Evolutionary conservation across 768 basidiomycete species (phyloP), one percentile per base, ranked within the genome.

Genomic region (Cubamyces lactineus): DNA sequence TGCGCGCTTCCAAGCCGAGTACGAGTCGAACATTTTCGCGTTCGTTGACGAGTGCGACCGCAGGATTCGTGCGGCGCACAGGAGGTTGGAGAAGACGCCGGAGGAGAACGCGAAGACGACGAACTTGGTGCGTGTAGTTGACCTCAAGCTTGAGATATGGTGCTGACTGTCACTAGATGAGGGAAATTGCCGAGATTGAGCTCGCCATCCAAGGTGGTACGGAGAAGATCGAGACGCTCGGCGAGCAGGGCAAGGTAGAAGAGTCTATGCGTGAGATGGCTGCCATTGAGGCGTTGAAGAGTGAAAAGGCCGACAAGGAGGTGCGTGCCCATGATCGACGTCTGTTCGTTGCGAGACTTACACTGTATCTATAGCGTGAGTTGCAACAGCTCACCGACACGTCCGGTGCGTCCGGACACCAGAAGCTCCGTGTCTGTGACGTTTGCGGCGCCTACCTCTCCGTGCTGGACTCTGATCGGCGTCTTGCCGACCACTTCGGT

Each of bases 21-120:
- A 98, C 68, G 94, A 98, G 77, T 82, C 90, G 48, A 95, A 95
- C 75, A 94, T 99, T 51, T 94, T 96, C 71, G 83, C 88, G 2
- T 98, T 98, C 73, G 94, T 99, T 63, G 97, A 98, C 70, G 97
- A 99, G 74, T 98, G 96, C 78, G 97, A 99, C 83, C 80, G 97
- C 70, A 84, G 96, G 71, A 98, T 99, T 77, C 82, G 94, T 41
- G 86, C 92, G 41, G 94, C 95, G 46, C 97, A 99, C 74, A 83
- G 94, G 68, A 84, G 97, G 72, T 77, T 99, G 72, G 97, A 99
- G 81, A 99, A 99, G 82, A 99, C 97, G 5, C 97, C 97, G 38
- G 97, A 98, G 78, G 97, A 99, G 81, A 99, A 99, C 74, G 94
- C 95, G 53, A 97, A 98, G 78, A 98, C 96, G 34, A 98, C 97